phyloP scores from a whole-genome alignment of 192 early-diverging fungal species.

The Phlyctochytrium planicorne region DNA sequence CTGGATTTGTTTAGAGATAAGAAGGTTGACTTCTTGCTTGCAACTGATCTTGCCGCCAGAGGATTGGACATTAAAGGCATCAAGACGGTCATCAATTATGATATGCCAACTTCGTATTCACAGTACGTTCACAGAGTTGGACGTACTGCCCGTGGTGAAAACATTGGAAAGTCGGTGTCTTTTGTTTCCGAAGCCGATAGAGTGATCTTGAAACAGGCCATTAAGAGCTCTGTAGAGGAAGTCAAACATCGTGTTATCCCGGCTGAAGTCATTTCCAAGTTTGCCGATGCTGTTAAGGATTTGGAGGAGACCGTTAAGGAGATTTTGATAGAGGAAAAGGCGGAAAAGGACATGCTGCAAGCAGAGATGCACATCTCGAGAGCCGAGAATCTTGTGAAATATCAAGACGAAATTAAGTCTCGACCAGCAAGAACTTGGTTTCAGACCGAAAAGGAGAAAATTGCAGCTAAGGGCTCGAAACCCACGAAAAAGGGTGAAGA shows the following conservation, averaged over 20 bases:
- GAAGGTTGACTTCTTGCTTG: conserved; percentile 84
- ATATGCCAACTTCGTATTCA: conserved; percentile 90
- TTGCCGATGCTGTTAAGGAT: conserved; percentile 66
- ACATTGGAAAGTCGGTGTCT: conserved; percentile 82
- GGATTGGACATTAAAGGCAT: conserved; percentile 97
- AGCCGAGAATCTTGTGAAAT: conserved; percentile 78
- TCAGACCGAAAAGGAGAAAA: conserved; percentile 77
- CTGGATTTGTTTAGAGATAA: conserved; percentile 87
- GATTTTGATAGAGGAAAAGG: conserved; percentile 52
- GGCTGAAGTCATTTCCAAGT: conserved; percentile 72
- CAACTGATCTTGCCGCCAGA: conserved; percentile 94
- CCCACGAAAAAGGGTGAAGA: conserved; percentile 2
- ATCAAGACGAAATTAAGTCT: conserved; percentile 83
- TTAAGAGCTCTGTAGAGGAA: conserved; percentile 75
- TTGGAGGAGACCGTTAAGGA: conserved; percentile 53
- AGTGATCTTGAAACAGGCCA: conserved; percentile 85
- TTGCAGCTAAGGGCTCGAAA: conserved; percentile 49
- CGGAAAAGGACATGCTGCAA: conserved; percentile 74
- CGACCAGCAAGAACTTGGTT: conserved; percentile 96
- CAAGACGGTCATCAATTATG: conserved; percentile 97
- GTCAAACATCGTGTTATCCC: conserved; percentile 92
- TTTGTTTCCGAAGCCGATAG: conserved; percentile 93
- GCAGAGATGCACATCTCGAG: conserved; percentile 92
- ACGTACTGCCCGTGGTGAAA: conserved; percentile 91
- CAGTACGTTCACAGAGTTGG: conserved; percentile 96